Base-by-base conservation (phyloP, 371 early-diverging fungal species). In the Haplosporangium sp. region DNA sequence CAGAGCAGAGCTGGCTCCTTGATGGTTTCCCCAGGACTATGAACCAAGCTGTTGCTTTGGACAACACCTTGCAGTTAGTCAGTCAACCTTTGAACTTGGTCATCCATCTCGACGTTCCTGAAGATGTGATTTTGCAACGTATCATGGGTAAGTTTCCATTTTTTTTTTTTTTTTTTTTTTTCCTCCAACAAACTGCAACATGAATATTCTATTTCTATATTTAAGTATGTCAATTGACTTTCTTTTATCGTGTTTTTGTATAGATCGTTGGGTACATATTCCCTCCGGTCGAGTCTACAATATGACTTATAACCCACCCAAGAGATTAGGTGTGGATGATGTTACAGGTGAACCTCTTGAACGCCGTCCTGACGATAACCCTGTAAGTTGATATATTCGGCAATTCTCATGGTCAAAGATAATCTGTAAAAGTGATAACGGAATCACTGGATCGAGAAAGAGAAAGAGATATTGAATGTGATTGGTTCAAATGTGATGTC, bases 11-110 rank as follows among this genome's bases (percentile, higher is more conserved):
- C 69, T 96, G 96, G 93, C 84, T 98, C 11, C 89, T 98, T 20
- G 99, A 99, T 87, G 99, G 99, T 15, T 99, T 96, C 82, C 99
- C 99, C 48, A 89, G 99, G 53, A 97, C 94, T 3, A 74, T 95
- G 35, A 73, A 76, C 4, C 99, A 99, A 86, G 98, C 99, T 1
- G 72, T 90, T 62, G 87, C 89, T 8, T 84, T 98, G 65, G 96
- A 96, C 81, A 68, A 76, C 10, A 87, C 87, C 70, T 85, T 97
- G 4, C 70, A 84, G 19, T 72, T 76, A 42, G 73, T 81, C 37
- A 72, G 71, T 68, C 92, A 93, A 68, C 89, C 92, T 11, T 84
- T 97, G 50, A 95, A 95, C 77, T 83, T 95, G 7, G 98, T 97
- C 20, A 87, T 97, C 55, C 93, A 96, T 74, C 83, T 98, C 55